A percentile compares a stretch with the other conserved stretches of the same genome.
phyloP scores from a whole-genome alignment of 73 alveolate genomes.

The Tetrahymena borealis region DNA sequence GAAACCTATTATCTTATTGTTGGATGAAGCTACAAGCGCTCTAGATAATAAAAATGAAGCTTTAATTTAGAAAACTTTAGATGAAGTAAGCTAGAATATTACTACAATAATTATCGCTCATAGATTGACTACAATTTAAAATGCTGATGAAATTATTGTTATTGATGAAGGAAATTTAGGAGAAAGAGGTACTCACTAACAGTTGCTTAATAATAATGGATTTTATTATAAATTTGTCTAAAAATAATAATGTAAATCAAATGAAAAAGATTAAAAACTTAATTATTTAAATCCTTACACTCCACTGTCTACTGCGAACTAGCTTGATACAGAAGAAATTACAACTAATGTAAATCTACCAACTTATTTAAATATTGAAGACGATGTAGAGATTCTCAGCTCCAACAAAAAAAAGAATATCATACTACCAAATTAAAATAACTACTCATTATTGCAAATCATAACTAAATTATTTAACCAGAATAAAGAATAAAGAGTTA shows the following conservation, averaged over 20 bases:
- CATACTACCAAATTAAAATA: too few relatives aligned
- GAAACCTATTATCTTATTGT: conserved; percentile 34
- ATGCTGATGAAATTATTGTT: conserved; percentile 68
- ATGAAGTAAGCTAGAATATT: conserved; percentile 39
- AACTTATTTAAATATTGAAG: not conserved
- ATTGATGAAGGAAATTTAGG: conserved; percentile 58
- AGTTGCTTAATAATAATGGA: conserved; percentile 27
- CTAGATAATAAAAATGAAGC: conserved; percentile 43
- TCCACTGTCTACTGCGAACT: too few relatives aligned
- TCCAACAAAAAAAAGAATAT: not conserved
- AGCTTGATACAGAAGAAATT: too few relatives aligned
- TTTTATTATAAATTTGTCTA: conserved; percentile 5
- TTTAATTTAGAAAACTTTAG: conserved; percentile 31
- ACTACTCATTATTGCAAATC: not conserved
- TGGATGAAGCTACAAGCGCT: conserved; percentile 59
- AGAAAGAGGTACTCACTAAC: conserved; percentile 61
- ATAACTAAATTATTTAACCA: not conserved
- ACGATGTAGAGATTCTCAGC: not conserved
- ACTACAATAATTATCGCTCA: conserved; percentile 75
- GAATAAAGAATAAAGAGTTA: conserved; percentile 6
- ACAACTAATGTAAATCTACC: too few relatives aligned
- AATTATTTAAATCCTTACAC: too few relatives aligned
- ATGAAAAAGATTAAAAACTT: not conserved
- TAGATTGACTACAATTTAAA: conserved; percentile 62
- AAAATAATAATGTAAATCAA: not conserved